Evolutionary conservation across 106 monocot species (phyloP), one percentile per base, ranked within the genome.

Genomic region (Dendrobium officinale): DNA sequence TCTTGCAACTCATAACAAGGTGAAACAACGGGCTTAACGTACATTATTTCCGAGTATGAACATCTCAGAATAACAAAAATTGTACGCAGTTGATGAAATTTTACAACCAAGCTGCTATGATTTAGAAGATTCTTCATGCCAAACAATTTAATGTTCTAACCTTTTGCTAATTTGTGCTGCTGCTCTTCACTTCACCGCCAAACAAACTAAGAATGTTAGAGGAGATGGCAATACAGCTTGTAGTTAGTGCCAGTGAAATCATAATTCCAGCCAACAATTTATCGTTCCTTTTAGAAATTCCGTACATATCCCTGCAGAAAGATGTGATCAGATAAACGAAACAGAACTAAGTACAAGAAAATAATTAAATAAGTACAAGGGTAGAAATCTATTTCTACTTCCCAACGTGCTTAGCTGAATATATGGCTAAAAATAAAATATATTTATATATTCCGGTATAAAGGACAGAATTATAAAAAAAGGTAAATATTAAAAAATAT

Each of bases 161-260:
- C 4, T 22, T 61, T 61, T 6, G n/a, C 19, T 17, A 61, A 22
- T 5, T 1, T 61, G 61, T 22, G 70, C 13, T 33, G 13, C 70
- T 37, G 33, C 70, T 37, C 31, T 33, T 27, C 33, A 33, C 18
- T 70, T 37, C n/a, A 31, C 33, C 70, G 9, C 15, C 70, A 37
- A 70, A 37, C 70, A 37, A 13, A 15, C 75, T 84, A 45, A 85
- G 82, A 9, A 91, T 18, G 80, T 92, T 95, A 55, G 87, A 83
- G 31, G 82, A 78, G 72, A 96, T 89, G 49, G 93, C 91, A 59
- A 91, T 85, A 64, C 78, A 77, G 79, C 95, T 93, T 67, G 93
- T 91, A 22, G 85, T 83, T 31, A 88, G 85, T 20, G 93, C 95
- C 83, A 91, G 55, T 67, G 58, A 19, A 29, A 96, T 85, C 95